Conservation (phyloP, 2,329 filamentous ascomycete species). For the Seiridium cupressi region DNA sequence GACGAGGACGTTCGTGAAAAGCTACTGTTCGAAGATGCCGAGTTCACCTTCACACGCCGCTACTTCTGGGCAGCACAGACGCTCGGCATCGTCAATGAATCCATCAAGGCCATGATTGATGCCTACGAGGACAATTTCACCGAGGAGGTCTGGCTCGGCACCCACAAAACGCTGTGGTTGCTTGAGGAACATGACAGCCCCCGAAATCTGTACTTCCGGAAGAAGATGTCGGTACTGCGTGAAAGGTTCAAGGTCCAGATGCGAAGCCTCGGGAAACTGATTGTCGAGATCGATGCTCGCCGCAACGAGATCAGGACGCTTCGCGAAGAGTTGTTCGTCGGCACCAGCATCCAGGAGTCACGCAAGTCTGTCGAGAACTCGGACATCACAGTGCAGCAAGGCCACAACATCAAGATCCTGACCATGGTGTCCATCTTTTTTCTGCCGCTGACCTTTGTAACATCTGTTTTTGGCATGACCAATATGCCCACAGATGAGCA, state of each 20-base stretch:
- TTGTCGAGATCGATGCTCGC: neutral
- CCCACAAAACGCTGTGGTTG: neutral
- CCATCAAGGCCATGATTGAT: neutral
- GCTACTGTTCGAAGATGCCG: neutral
- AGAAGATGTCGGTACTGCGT: neutral
- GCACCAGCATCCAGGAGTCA: neutral
- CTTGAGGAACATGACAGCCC: neutral
- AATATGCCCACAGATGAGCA: neutral
- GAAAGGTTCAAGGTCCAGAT: neutral
- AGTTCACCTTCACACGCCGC: neutral
- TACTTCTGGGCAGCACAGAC: neutral
- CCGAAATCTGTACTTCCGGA: neutral
- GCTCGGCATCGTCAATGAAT: neutral
- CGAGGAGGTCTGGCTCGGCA: neutral
- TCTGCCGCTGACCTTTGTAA: constrained; percentile 1
- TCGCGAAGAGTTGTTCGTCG: neutral
- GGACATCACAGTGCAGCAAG: neutral
- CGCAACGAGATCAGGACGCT: neutral
- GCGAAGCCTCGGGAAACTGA: neutral
- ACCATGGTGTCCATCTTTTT: neutral
- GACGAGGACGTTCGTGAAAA: neutral
- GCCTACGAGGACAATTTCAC: neutral
- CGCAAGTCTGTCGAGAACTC: neutral
- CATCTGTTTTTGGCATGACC: neutral
- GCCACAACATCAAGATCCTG: constrained; percentile 2